Conservation (phyloP, 108 stramenopile genomes). For the Nitzschia sp. region DNA sequence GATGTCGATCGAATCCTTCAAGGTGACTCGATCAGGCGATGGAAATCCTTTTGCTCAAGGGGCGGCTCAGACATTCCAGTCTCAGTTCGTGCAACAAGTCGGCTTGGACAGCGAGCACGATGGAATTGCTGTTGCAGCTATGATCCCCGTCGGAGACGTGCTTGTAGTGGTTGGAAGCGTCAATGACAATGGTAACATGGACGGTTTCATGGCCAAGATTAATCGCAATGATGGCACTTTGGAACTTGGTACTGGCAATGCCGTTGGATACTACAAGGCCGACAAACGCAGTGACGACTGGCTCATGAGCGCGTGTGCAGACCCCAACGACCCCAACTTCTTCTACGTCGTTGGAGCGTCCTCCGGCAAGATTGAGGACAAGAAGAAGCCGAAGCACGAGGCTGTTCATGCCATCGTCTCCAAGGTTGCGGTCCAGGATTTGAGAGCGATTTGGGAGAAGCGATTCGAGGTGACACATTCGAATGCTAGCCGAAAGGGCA, state of each 20-base stretch:
- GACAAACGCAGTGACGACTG: constrained; percentile 16
- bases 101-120: constrained; percentile 12
- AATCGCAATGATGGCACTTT: constrained; percentile 9
- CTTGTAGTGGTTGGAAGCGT: constrained; percentile 37
- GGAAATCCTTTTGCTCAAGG: constrained; percentile 8
- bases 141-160: constrained; percentile 15
- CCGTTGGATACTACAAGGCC: constrained; percentile 21
- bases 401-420: constrained; percentile 21
- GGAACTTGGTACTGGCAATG: neutral
- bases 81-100: constrained; percentile 1
- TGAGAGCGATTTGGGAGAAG: constrained; percentile 14
- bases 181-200: neutral
- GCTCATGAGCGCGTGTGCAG: constrained; percentile 22
- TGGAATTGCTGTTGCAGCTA: constrained; percentile 23
- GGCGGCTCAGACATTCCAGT: constrained; percentile 4
- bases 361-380: constrained; percentile 8
- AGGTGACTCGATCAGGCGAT: neutral
- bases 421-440: constrained; percentile 13
- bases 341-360: constrained; percentile 35
- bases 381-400: neutral
- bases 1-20: constrained; percentile 23
- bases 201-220: constrained; percentile 32
- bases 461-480: constrained; percentile 25
- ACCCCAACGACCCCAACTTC: constrained; percentile 16
- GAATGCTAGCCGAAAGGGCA: neutral